Percentiles rank a stretch among this genome's conserved stretches.
These are phyloP conservation scores for Ophiostoma angusticollis DNA, from an alignment of 2,329 filamentous ascomycete species.

Conservation along the genomic window DNA sequence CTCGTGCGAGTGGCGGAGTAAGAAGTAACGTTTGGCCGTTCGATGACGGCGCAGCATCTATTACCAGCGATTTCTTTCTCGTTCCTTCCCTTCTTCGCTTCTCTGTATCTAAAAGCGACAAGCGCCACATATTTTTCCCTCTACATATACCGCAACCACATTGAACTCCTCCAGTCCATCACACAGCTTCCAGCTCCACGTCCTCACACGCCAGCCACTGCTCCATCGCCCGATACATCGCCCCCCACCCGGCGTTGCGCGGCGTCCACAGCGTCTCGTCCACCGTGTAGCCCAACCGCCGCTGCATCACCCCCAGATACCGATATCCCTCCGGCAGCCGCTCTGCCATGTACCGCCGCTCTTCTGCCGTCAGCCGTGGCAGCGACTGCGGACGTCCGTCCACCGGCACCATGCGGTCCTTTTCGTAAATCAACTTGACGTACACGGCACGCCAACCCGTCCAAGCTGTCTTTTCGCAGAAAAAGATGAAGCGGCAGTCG, in stretches of 20 bases:
- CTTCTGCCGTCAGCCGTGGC: constrained; percentile 25
- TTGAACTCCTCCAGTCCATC: constrained; percentile 3
- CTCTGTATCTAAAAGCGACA: not conserved
- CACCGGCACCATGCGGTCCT: constrained; percentile 35
- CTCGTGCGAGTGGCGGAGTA: constrained; percentile 5
- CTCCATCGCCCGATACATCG: constrained; percentile 32
- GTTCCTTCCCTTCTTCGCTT: not conserved
- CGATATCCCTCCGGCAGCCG: constrained; percentile 32
- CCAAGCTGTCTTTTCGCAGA: constrained; percentile 22
- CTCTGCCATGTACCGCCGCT: constrained; percentile 22
- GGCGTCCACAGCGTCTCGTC: constrained; percentile 28
- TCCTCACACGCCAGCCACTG: constrained; percentile 21
- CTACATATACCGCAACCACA: constrained; percentile 3
- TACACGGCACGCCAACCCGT: constrained; percentile 28
- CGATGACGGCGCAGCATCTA: too few relatives aligned
- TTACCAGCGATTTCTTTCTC: too few relatives aligned
- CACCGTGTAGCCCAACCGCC: constrained; percentile 30
- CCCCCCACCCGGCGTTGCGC: constrained; percentile 22
- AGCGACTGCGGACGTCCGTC: constrained; percentile 28
- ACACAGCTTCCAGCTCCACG: not conserved
- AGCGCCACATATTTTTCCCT: too few relatives aligned
- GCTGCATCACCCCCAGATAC: constrained; percentile 34
- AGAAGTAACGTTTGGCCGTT: constrained; percentile 3
- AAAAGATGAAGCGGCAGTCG: constrained; percentile 37
- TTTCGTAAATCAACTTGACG: constrained; percentile 37